A percentile compares a stretch with the other conserved stretches of the same genome.
Conservation (phyloP, 805 yeast species). For the Spencermartinsiella europaea region DNA sequence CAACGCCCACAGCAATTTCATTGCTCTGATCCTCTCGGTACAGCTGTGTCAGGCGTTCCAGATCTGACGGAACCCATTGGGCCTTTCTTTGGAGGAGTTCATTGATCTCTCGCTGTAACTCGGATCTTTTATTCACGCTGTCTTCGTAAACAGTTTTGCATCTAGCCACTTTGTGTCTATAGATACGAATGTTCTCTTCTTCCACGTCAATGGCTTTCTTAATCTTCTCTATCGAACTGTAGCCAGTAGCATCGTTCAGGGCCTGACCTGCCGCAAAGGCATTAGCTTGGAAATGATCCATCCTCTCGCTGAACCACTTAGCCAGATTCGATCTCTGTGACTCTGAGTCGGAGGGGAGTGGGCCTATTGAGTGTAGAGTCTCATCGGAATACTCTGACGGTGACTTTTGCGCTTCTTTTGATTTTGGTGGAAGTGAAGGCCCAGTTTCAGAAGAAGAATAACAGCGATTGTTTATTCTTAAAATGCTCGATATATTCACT, state of each 20-base stretch:
- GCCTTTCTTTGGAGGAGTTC: slow-evolving; percentile 81
- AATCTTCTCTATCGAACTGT: slow-evolving; percentile 68
- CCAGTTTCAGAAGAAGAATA: no score
- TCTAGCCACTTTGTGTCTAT: slow-evolving; percentile 44
- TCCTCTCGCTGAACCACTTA: slow-evolving; percentile 23
- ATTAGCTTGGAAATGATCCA: slow-evolving; percentile 32
- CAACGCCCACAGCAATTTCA: slow-evolving; percentile 51
- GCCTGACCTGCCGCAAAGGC: slow-evolving; percentile 42
- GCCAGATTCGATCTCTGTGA: slow-evolving; percentile 23
- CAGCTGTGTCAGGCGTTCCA: slow-evolving; percentile 76
- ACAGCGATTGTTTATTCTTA: no score
- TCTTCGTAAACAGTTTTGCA: slow-evolving; percentile 50
- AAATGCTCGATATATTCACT: no score
- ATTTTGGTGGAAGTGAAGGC: no score
- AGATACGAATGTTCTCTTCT: slow-evolving; percentile 48
- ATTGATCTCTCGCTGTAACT: slow-evolving; percentile 78
- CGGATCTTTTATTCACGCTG: slow-evolving; percentile 59
- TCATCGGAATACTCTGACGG: background rate
- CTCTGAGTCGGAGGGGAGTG: slow-evolving; percentile 28
- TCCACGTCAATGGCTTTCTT: slow-evolving; percentile 51
- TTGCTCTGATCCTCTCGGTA: slow-evolving; percentile 77
- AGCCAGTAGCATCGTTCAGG: slow-evolving; percentile 89
- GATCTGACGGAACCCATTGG: slow-evolving; percentile 71
- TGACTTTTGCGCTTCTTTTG: no score
- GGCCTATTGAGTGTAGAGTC: background rate